Evolutionary conservation across 192 early-diverging fungal species (phyloP).

Genomic region (Entophlyctis helioformis): DNA sequence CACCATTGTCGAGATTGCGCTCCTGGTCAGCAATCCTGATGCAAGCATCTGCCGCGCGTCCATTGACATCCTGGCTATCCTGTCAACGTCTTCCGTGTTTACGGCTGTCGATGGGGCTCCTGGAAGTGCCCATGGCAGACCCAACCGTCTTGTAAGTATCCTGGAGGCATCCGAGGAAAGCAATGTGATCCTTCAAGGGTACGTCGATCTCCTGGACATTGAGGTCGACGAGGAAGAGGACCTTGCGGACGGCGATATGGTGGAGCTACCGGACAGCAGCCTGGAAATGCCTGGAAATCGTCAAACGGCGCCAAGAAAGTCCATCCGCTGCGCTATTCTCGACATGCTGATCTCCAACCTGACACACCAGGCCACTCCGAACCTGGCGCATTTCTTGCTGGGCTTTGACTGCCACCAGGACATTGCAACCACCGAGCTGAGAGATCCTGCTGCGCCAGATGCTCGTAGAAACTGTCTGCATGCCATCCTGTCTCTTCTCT

Average conservation of each 20-base stretch:
- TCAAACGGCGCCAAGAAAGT: too few species aligned
- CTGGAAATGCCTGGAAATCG: too few species aligned
- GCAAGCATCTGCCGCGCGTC: slow-evolving; percentile 64
- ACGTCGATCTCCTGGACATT: slow-evolving; percentile 59
- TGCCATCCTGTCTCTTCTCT: slow-evolving; percentile 20
- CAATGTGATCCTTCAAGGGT: slow-evolving; percentile 63
- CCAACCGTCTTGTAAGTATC: slow-evolving; percentile 65
- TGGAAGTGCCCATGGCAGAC: slow-evolving; percentile 19
- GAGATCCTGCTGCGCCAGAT: slow-evolving; percentile 19
- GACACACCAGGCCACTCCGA: slow-evolving; percentile 43
- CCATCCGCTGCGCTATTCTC: slow-evolving; percentile 70
- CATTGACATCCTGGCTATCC: slow-evolving; percentile 53
- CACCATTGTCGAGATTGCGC: slow-evolving; percentile 61
- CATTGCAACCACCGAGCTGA: slow-evolving; percentile 19
- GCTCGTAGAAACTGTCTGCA: slow-evolving; percentile 22
- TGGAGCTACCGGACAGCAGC: too few species aligned
- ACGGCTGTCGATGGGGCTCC: slow-evolving; percentile 30
- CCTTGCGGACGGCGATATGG: too few species aligned
- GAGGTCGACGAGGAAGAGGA: slow-evolving; percentile 44
- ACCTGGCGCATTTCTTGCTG: slow-evolving; percentile 80
- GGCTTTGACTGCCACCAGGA: slow-evolving; percentile 56
- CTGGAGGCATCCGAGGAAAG: slow-evolving; percentile 49
- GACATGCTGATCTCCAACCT: slow-evolving; percentile 76
- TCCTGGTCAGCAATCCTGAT: slow-evolving; percentile 60
- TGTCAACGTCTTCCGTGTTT: slow-evolving; percentile 66